Evolutionary conservation across 2,329 filamentous ascomycete genomes (phyloP), one percentile per base, ranked within the genome.

Genomic region (Cytospora piceae): DNA sequence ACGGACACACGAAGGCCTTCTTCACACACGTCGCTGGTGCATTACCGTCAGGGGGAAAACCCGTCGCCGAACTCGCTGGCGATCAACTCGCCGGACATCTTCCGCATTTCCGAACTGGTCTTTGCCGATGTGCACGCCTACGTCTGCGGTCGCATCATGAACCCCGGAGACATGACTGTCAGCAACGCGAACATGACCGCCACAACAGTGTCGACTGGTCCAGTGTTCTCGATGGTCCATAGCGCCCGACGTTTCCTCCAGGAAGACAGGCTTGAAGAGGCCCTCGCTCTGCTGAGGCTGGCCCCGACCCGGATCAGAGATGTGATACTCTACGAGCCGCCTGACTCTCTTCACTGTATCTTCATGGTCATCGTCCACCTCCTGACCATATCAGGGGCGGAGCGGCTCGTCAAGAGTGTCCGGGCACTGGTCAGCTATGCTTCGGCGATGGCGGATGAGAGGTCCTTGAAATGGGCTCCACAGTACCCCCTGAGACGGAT

Each of bases 301-400:
- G 63, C 63, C 3, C 66, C 66, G 0, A 56, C 11, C 17, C 51
- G 56, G 17, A 58, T 68, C 56, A 58, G 31, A 14, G 53, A 57
- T 15, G 51, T 68, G 42, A 61, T 68, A 32, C 15, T 46, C 15
- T 61, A 61, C 15, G 60, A 68, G 54, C 46, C 56, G 11, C 59
- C 42, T 24, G 60, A 54, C 32, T 60, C 66, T 34, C 59, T 61
- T 9, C 63, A 65, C 37, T 63, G 53, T 20, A 34, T 68, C 2
- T 66, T 68, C 59, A 59, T 68, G 51, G 59, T 54, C 27, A 60
- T 68, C 51, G 61, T 68, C 20, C 59, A 68, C 27, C 66, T 68
- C 6, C 52, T 68, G 27, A 57, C 39, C 29, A 42, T 56, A 3
- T 61, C 56, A 2, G 59, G 56, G 11, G 54, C 56, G 6, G 57